Base-by-base conservation (phyloP, 495 filamentous ascomycete species). In the Aspergillus diversus region DNA sequence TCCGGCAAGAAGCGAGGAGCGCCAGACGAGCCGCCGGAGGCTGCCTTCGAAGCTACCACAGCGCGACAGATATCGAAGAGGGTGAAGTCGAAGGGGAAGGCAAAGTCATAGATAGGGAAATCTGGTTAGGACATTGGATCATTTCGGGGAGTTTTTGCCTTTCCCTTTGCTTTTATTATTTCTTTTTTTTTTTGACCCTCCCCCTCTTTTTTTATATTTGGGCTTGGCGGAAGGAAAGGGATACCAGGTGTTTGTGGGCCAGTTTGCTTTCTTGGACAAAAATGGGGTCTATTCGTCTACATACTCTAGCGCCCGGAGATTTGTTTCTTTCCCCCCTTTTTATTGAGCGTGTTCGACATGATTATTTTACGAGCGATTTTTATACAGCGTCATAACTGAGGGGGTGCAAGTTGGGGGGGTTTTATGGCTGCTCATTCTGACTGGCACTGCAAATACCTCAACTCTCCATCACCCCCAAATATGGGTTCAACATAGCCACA, bases 1-100 rank as follows among this genome's bases (percentile, higher is more conserved):
- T 53, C 53, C 33, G 65, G 66, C 27, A 70, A 66, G 43, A 70
- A 71, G 59, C 71, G 70, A 56, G 62, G 60, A 35, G 66, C 68
- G 70, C 69, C 68, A n/a, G 69, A 71, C 17, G 71, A 73, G 34
- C 73, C 73, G 17, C 59, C 71, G 0, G 73, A 75, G 61, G 71
- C 69, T 55, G 73, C 71, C 6, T 75, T 75, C 47, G 63, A 65
- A 49, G 69, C 73, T 54, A 69, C 60, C 49, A 67, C 66, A 17
- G 68, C 72, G 16, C 68, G 69, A 39, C 63, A 58, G 50, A 50
- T 49, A 12, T 63, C 65, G 15, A 80, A 77, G 66, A 78, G 71
- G 71, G 75, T 67, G 79, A 80, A 70, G 63, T 71, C 66, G n/a
- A 74, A 67, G 17, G 64, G 31, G 64, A 59, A 87, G 87, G 65